phyloP scores from a whole-genome alignment of 495 filamentous ascomycete species.

The Talaromyces adpressus region DNA sequence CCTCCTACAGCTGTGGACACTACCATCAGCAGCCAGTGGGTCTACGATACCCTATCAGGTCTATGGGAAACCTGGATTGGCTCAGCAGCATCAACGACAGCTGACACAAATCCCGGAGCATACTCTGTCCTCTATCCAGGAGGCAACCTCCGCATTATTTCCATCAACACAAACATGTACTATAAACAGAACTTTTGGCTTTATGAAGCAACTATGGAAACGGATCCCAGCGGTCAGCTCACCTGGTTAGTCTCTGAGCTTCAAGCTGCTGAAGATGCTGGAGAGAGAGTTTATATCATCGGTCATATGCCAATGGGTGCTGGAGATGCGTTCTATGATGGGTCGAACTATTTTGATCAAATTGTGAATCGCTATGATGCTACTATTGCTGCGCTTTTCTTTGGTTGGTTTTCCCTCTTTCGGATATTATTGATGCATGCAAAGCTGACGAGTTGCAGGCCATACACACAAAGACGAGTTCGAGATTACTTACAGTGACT shows the following conservation, averaged over 20 bases:
- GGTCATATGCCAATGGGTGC: slow-evolving; percentile 45
- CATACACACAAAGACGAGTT: slow-evolving; percentile 53
- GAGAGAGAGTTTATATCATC: slow-evolving; percentile 47
- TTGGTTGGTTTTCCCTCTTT: slow-evolving; percentile 15
- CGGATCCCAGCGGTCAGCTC: slow-evolving; percentile 40
- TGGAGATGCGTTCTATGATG: slow-evolving; percentile 41
- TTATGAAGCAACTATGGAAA: slow-evolving; percentile 41
- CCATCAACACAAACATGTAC: slow-evolving; percentile 52
- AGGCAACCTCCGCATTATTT: slow-evolving; percentile 45
- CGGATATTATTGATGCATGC: not conserved
- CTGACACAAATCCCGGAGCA: slow-evolving; percentile 33
- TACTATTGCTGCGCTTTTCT: slow-evolving; percentile 50
- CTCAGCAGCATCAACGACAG: slow-evolving; percentile 21
- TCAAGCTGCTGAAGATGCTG: slow-evolving; percentile 39
- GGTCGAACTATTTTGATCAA: slow-evolving; percentile 47
- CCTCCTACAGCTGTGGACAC: slow-evolving; percentile 26
- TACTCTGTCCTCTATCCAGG: slow-evolving; percentile 40
- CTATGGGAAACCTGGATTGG: slow-evolving; percentile 43
- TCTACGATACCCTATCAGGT: slow-evolving; percentile 40
- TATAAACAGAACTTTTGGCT: slow-evolving; percentile 49
- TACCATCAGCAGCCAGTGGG: slow-evolving; percentile 36
- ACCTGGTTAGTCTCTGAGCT: slow-evolving; percentile 45
- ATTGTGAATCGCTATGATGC: slow-evolving; percentile 45
- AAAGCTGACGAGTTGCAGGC: slow-evolving; percentile 12
- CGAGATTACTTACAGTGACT: slow-evolving; percentile 45